Evolutionary conservation across 805 yeast species (phyloP).

Genomic region (Myxozyma neglecta): DNA sequence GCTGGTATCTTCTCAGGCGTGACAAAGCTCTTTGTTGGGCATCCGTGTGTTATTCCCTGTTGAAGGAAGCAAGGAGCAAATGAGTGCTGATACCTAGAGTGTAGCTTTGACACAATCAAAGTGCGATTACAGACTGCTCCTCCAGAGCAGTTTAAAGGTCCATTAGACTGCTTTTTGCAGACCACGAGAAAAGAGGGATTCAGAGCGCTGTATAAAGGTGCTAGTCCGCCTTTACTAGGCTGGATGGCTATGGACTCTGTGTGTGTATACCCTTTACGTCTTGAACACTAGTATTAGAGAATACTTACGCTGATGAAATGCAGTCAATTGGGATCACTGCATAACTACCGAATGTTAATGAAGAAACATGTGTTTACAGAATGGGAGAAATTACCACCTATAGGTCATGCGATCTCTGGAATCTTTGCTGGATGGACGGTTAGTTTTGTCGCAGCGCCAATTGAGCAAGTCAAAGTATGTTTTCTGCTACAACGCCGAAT

Average conservation of each 20-base stretch:
- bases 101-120: slow-evolving; percentile 74
- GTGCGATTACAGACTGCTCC: slow-evolving; percentile 80
- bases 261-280: slow-evolving; percentile 15
- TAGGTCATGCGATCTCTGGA: slow-evolving; percentile 80
- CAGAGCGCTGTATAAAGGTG: slow-evolving; percentile 81
- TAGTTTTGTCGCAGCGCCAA: slow-evolving; percentile 92
- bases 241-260: slow-evolving; percentile 94
- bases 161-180: slow-evolving; percentile 73
- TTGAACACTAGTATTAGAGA: neutral
- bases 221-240: slow-evolving; percentile 89
- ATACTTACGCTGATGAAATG: neutral
- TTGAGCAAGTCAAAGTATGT: slow-evolving; percentile 68
- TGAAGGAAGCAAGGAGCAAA: neutral
- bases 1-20: slow-evolving; percentile 90
- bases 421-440: slow-evolving; percentile 82
- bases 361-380: slow-evolving; percentile 62
- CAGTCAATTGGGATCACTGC: slow-evolving; percentile 79
- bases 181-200: slow-evolving; percentile 75
- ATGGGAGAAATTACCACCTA: slow-evolving; percentile 63
- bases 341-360: slow-evolving; percentile 67
- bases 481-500: neutral
- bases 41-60: slow-evolving; percentile 51
- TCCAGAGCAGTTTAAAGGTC: slow-evolving; percentile 70
- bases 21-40: slow-evolving; percentile 86
- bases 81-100: neutral